Evolutionary conservation across 768 basidiomycete species (phyloP).

Genomic region (Russula vinacea): DNA sequence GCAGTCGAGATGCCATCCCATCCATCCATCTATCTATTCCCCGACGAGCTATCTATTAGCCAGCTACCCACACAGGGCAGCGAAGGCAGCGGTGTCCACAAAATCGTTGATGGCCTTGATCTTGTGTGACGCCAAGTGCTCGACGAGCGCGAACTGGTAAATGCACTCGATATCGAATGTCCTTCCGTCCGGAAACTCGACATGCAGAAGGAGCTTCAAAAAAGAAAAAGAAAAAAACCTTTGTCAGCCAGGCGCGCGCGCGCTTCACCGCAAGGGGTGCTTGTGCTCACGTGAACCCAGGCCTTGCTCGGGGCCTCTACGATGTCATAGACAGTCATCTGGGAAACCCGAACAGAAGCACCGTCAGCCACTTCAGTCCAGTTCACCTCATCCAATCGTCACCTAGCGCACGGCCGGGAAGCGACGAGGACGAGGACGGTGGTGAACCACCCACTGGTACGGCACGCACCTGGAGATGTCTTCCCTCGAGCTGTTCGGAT

Average conservation of each 20-base stretch:
- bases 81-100: not conserved
- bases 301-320: slow-evolving; percentile 1
- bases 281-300: slow-evolving; percentile 12
- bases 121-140: not conserved
- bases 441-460: too few relatives aligned
- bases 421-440: not conserved
- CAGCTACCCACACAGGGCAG: not conserved
- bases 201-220: not conserved
- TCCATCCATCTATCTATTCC: too few relatives aligned
- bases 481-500: slow-evolving; percentile 6
- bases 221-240: too few relatives aligned
- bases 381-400: too few relatives aligned
- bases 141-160: slow-evolving; percentile 10
- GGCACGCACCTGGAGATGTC: slow-evolving; percentile 1
- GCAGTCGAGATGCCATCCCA: too few relatives aligned
- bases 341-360: not conserved
- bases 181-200: slow-evolving; percentile 5
- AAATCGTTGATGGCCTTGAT: slow-evolving; percentile 7
- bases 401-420: not conserved
- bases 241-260: too few relatives aligned
- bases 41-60: too few relatives aligned
- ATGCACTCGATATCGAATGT: slow-evolving; percentile 14
- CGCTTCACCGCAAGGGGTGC: not conserved
- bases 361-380: not conserved
- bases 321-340: slow-evolving; percentile 10